Base-by-base conservation (phyloP, 257 asterid species). In the Rauvolfia tetraphylla region DNA sequence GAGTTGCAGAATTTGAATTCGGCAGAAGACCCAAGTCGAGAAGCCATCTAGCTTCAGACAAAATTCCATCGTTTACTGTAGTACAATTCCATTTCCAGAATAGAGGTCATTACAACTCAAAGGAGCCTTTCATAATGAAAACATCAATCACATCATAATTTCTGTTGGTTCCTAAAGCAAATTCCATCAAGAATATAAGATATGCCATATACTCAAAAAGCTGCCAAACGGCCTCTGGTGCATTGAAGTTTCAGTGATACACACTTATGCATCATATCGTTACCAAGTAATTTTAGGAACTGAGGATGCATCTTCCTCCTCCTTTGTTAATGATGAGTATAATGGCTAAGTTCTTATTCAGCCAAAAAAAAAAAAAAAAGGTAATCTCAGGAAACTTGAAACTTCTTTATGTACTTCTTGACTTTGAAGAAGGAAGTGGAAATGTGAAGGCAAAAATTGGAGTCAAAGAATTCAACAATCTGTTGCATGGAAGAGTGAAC, bases 21-120 rank as follows among this genome's bases (percentile, higher is more conserved):
- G 97, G 99, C 82, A 87, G 77, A 81, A 95, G 97, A 54, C 96
- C 97, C 84, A 89, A 72, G 81, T 92, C 96, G 76, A 95, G 97
- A 82, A 95, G 97, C 96, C 97, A 86, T 74, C 85, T 83, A 33
- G 97, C 95, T 91, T 95, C 99, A 0, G 89, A 87, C 84, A 95
- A 82, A 70, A 95, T 81, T 74, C 96, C 97, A 85, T 86, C 92
- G 69, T 83, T 86, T 89, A 80, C 87, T 86, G 82, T 70, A 71
- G 69, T 31, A 67, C 65, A 75, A 75, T 46, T 75, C 53, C 27
- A 44, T 73, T 29, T 59, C 38, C 54, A 73, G 53, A 42, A 71
- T 56, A 14, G 68, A 51, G 33, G 59, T 18, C 23, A 13, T 36
- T 53, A 72, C 53, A 48, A 34, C 17, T 63, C 46, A 23, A 75